Conservation (phyloP, 371 early-diverging fungal species). For the Mucor velutinosus region DNA sequence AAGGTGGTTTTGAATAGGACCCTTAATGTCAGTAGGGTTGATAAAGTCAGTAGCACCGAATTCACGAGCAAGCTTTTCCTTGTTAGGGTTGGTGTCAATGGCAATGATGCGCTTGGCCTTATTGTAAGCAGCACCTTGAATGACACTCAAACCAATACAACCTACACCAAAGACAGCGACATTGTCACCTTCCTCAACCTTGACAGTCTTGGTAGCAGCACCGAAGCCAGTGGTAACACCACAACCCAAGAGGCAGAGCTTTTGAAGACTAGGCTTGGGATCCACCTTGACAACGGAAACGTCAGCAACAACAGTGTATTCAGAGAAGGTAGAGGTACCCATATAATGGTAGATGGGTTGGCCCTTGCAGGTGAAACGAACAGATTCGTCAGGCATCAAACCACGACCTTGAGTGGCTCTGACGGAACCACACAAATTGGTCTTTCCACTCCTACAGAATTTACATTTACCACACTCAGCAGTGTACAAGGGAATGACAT, state of each 20-base stretch:
- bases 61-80: constrained; percentile 74
- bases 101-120: constrained; percentile 88
- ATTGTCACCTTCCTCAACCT: constrained; percentile 77
- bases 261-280: constrained; percentile 79
- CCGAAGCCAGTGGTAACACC: constrained; percentile 97
- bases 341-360: constrained; percentile 91
- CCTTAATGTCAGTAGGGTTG: constrained; percentile 82
- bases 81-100: constrained; percentile 86
- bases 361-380: constrained; percentile 93
- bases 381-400: constrained; percentile 93
- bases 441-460: constrained; percentile 94
- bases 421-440: constrained; percentile 92
- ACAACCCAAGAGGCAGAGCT: constrained; percentile 91
- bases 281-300: constrained; percentile 91
- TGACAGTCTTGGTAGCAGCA: constrained; percentile 91
- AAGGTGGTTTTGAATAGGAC: constrained; percentile 82
- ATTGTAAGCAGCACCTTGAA: constrained; percentile 82
- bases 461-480: constrained; percentile 94
- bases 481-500: constrained; percentile 94
- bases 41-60: constrained; percentile 93
- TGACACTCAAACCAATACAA: constrained; percentile 90
- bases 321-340: constrained; percentile 95
- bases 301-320: constrained; percentile 93
- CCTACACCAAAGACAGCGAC: constrained; percentile 96
- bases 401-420: constrained; percentile 94